Evolutionary conservation across 768 basidiomycete species (phyloP), one percentile per base, ranked within the genome.

Genomic region (Psilocybe subaeruginosa): DNA sequence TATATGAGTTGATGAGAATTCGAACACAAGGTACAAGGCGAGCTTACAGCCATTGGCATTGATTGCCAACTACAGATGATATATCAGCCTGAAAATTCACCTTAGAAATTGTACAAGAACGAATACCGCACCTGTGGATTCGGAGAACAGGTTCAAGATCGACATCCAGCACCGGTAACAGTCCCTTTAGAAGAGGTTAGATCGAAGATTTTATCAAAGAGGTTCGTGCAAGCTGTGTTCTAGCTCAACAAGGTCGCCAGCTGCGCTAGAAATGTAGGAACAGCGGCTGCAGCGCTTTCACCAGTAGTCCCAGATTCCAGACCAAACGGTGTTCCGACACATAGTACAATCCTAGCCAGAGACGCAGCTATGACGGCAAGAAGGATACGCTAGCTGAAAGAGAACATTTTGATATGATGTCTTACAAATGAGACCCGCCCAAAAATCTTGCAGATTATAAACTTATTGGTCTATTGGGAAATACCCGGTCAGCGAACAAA

Each of bases 191-290:
- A 46, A 6, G 56, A 52, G 14, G 70, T 68, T 45, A 66, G 70
- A 50, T 72, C 68, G 23, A 53, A 72, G 17, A 64, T 50, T 11
- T 57, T 65, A 30, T 68, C 64, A 7, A 72, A 59, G 6, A 70
- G 45, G 17, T 70, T 72, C 12, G 67, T 66, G 27, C 70, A 63
- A 19, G 69, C 51, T 2, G 68, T 69, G 46, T 64, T 65, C 56
- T 72, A 66, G 53, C 69, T 66, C 43, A 72, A 55, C 69, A 68
- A 72, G 14, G 64, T 67, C 4, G 67, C 62, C 27, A 72, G 51
- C 56, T 72, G 50, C 8, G 68, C 63, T 5, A 68, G 46, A 29
- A 69, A 70, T 7, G 63, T 58, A n/a, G 70, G 69, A n/a, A 65
- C 62, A 3, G 64, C 59, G 6, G 67, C 49, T 3, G 65, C 60